Evolutionary conservation across 2,329 filamentous ascomycete genomes (phyloP).

Genomic region (Cephalotrichum gorgonifer): DNA sequence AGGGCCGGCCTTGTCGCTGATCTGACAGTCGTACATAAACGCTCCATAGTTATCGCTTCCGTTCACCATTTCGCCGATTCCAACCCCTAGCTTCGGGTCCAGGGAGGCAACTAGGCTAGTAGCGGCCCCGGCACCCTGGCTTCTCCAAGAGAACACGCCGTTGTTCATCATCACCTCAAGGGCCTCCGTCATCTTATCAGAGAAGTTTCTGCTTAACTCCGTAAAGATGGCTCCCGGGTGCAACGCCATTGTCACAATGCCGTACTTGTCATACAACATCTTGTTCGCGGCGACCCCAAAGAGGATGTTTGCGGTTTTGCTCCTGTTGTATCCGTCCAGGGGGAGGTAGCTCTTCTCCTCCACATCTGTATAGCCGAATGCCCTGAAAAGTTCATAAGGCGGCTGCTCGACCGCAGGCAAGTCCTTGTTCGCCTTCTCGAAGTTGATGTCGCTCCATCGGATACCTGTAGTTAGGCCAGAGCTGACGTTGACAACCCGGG

Average conservation of each 20-base stretch:
- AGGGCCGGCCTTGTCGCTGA: conserved; percentile 9
- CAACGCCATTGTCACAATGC: conserved; percentile 18
- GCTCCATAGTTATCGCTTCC: conserved; percentile 16
- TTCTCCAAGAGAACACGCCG: conserved; percentile 11
- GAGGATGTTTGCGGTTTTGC: conserved; percentile 18
- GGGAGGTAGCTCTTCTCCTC: conserved; percentile 12
- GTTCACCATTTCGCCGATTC: conserved; percentile 7
- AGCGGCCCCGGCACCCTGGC: conserved; percentile 18
- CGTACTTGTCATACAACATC: conserved; percentile 16
- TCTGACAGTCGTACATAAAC: conserved; percentile 17
- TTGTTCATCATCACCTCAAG: conserved; percentile 10
- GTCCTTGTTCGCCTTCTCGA: conserved; percentile 19
- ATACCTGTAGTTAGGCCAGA: conserved; percentile 27
- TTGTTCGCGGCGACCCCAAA: conserved; percentile 14
- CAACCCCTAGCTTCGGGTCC: conserved; percentile 13
- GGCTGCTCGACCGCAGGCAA: conserved; percentile 12
- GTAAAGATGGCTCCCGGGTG: conserved; percentile 23
- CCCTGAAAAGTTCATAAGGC: conserved; percentile 2
- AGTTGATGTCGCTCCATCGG: conserved; percentile 31
- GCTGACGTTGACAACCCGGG: conserved; percentile 30
- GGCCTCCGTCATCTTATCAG: conserved; percentile 6
- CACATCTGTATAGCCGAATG: conserved; percentile 10
- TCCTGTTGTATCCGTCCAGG: conserved; percentile 16
- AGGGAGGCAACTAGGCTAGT: conserved; percentile 22
- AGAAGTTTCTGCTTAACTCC: conserved; percentile 16